These are phyloP conservation scores for Skeletonema costatum DNA, from an alignment of 108 stramenopile species.

Conservation along the genomic window DNA sequence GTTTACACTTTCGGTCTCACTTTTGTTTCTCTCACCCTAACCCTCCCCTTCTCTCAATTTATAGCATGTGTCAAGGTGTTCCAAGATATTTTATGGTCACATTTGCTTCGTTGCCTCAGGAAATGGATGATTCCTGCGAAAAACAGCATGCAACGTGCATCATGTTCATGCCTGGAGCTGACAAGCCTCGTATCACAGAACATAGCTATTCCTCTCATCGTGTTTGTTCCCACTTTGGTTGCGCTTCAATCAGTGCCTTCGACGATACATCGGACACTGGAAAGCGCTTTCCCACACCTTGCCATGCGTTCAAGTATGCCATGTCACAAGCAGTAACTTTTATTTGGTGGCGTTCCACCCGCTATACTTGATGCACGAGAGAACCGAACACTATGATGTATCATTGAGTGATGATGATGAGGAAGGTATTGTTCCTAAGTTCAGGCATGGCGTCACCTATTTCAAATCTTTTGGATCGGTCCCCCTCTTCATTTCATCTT, in stretches of 20 bases:
- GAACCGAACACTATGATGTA: not conserved
- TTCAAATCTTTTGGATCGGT: conserved; percentile 81
- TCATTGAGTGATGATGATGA: conserved; percentile 23
- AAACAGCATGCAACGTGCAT: conserved; percentile 15
- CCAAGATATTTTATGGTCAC: conserved; percentile 90
- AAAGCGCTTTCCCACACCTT: conserved; percentile 82
- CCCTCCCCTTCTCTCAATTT: conserved; percentile 48
- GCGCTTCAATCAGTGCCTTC: conserved; percentile 92
- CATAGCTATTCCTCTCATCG: conserved; percentile 78
- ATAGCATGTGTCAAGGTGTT: conserved; percentile 91
- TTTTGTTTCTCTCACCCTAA: not conserved
- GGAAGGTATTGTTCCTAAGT: conserved; percentile 11
- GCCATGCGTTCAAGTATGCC: conserved; percentile 90
- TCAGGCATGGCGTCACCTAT: conserved; percentile 24
- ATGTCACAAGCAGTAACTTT: conserved; percentile 87
- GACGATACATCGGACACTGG: conserved; percentile 85
- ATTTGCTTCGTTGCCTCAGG: conserved; percentile 83
- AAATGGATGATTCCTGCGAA: conserved; percentile 73
- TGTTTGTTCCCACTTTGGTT: conserved; percentile 85
- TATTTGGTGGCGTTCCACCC: conserved; percentile 93
- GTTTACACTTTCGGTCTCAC: not conserved
- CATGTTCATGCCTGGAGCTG: conserved; percentile 48
- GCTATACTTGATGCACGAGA: conserved; percentile 63
- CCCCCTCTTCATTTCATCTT: conserved; percentile 81
- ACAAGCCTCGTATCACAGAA: conserved; percentile 72